Conservation (phyloP, 176 grass and related monocot species). For the Elymus sibiricus region DNA sequence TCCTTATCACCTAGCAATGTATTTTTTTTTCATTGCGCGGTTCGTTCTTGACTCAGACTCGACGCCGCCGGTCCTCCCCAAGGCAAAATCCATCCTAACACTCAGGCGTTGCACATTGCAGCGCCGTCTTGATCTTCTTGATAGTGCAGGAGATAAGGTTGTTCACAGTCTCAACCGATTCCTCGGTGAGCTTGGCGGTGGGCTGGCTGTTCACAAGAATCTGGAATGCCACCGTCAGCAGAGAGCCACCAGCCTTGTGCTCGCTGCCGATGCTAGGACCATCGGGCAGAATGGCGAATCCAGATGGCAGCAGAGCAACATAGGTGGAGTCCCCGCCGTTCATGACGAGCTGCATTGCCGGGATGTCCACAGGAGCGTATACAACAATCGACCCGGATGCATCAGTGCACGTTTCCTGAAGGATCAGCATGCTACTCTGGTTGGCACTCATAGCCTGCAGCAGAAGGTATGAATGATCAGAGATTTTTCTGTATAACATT, state of each 20-base stretch:
- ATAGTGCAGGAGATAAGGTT: constrained; percentile 94
- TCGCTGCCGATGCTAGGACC: constrained; percentile 27
- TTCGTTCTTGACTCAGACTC: constrained; percentile 99
- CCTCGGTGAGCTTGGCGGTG: constrained; percentile 79
- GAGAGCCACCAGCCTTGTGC: constrained; percentile 43
- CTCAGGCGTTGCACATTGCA: constrained; percentile 49
- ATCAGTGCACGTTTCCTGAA: constrained; percentile 94
- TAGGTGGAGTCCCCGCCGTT: constrained; percentile 92
- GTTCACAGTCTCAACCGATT: constrained; percentile 90
- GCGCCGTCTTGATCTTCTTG: constrained; percentile 86
- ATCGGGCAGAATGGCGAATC: constrained; percentile 88
- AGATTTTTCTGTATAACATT: neutral
- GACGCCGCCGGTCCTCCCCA: neutral
- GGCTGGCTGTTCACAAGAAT: constrained; percentile 99
- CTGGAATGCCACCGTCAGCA: constrained; percentile 92
- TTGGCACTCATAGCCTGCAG: constrained; percentile 72
- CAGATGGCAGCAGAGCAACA: constrained; percentile 84
- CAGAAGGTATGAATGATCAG: neutral
- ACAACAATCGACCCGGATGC: constrained; percentile 93
- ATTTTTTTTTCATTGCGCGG: constrained; percentile 48
- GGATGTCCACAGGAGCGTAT: constrained; percentile 91
- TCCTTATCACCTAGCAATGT: constrained; percentile 95
- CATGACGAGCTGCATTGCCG: constrained; percentile 98
- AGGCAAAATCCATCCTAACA: neutral
- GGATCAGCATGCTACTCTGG: constrained; percentile 98